Conservation (phyloP, 441 rosid genomes). For the Arabidopsis lyrata region DNA sequence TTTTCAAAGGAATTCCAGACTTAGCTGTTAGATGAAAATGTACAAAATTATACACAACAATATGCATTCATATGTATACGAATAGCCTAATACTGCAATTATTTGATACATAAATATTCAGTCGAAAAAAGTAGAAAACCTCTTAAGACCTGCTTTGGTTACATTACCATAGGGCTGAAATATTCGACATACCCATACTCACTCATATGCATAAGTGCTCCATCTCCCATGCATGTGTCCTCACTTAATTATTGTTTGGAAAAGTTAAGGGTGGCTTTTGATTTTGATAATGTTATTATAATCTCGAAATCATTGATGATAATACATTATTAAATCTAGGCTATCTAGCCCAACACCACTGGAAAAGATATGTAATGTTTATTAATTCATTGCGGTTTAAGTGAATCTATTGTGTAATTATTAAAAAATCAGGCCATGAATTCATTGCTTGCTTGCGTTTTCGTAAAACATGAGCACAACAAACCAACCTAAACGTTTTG, state of each 20-base stretch:
- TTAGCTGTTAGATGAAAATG: no score
- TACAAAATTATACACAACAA: no score
- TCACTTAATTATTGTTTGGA: slow-evolving; percentile 30
- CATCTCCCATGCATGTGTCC: slow-evolving; percentile 10
- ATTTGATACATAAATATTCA: no score
- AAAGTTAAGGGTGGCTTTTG: slow-evolving; percentile 1
- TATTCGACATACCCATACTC: neutral
- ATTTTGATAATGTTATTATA: neutral
- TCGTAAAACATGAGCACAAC: no score
- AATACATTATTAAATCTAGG: neutral
- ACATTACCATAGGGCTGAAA: neutral
- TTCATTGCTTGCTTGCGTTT: no score
- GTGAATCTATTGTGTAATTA: no score
- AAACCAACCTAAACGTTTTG: no score
- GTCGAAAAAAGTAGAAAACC: no score
- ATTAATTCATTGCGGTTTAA: neutral
- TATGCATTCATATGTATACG: neutral
- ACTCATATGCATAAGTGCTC: neutral
- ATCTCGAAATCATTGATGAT: neutral
- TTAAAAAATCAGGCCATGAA: no score
- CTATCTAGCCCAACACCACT: neutral
- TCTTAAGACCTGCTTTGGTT: neutral
- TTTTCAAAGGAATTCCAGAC: neutral
- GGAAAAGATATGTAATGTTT: neutral
- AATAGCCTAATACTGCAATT: neutral